phyloP scores from a whole-genome alignment of 306 rosid species.

The Rosa chinensis region DNA sequence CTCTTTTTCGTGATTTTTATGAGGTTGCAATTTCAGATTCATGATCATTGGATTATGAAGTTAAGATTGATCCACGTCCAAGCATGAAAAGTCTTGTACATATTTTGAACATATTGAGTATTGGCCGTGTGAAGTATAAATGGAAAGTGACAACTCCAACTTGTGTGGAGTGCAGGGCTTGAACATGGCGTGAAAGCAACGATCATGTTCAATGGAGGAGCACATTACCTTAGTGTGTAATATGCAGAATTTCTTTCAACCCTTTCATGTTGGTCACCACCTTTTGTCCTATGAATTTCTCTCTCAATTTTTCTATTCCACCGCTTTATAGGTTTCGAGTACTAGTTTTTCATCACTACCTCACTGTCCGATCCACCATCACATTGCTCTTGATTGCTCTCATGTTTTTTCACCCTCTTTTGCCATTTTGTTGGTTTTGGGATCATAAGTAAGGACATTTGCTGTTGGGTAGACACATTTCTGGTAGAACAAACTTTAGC shows the following conservation, averaged over 20 bases:
- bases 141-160: constrained; percentile 7
- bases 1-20: neutral
- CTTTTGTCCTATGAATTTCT: neutral
- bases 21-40: neutral
- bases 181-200: neutral
- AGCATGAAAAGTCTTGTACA: neutral
- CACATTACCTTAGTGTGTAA: neutral
- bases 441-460: neutral
- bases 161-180: constrained; percentile 4
- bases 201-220: constrained; percentile 16
- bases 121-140: neutral
- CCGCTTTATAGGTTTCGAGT: neutral
- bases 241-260: neutral
- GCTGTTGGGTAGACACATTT: neutral
- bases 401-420: neutral
- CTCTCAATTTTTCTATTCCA: neutral
- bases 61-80: neutral
- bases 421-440: neutral
- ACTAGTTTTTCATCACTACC: neutral
- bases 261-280: constrained; percentile 8
- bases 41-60: neutral
- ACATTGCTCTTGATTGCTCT: neutral
- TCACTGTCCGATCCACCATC: neutral
- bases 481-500: neutral
- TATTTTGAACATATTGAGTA: neutral